These are phyloP conservation scores for Hanseniaspora hatyaiensis DNA, from an alignment of 805 yeast species.

Conservation along the genomic window DNA sequence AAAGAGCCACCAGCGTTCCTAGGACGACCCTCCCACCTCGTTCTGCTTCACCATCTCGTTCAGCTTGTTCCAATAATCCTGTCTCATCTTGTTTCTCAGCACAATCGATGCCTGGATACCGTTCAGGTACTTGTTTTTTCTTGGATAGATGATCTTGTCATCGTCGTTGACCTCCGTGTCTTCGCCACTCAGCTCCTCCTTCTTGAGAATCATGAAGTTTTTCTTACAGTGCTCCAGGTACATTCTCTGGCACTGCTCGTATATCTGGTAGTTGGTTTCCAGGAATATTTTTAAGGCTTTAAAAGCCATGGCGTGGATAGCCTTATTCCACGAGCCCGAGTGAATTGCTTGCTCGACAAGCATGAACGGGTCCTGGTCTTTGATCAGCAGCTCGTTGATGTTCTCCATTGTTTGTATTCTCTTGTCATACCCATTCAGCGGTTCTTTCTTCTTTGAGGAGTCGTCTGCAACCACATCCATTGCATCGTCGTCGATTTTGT, in stretches of 20 bases:
- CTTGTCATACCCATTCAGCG: constrained; percentile 7
- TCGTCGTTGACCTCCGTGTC: neutral
- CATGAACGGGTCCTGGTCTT: constrained; percentile 27
- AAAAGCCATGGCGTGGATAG: constrained; percentile 81
- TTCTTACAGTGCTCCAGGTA: constrained; percentile 72
- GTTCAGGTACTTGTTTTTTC: constrained; percentile 5
- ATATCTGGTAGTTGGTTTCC: constrained; percentile 82
- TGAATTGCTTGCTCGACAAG: constrained; percentile 32
- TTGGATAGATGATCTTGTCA: neutral
- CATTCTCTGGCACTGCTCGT: constrained; percentile 82
- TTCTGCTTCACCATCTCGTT: constrained; percentile 44
- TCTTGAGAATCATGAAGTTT: constrained; percentile 49
- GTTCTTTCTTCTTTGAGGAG: constrained; percentile 8
- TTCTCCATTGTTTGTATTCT: constrained; percentile 15
- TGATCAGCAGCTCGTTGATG: constrained; percentile 12
- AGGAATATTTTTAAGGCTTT: constrained; percentile 82
- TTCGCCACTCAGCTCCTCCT: constrained; percentile 33
- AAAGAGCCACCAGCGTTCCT: neutral
- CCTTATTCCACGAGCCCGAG: constrained; percentile 78
- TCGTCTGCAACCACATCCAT: constrained; percentile 19
- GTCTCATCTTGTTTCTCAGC: constrained; percentile 15
- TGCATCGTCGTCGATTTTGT: constrained; percentile 20
- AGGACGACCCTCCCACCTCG: constrained; percentile 19
- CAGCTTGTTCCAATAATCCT: constrained; percentile 56
- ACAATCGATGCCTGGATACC: constrained; percentile 17